Evolutionary conservation across 345 rosid genomes (phyloP).

Genomic region (Heritiera fomes): DNA sequence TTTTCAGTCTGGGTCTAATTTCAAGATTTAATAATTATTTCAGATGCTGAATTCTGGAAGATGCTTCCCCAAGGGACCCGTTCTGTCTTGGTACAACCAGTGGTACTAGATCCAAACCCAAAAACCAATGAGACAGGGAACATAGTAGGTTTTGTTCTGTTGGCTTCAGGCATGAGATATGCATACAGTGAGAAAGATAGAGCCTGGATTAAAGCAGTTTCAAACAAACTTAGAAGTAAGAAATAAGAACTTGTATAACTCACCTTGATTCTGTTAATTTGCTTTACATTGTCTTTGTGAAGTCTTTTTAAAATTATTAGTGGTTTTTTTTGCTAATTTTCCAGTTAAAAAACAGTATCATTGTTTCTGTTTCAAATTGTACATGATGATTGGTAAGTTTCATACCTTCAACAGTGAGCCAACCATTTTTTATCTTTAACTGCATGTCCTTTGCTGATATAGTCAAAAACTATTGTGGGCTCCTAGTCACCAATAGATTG

Average conservation of each 20-base stretch:
- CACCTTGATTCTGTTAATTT: neutral
- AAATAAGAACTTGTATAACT: slow-evolving; percentile 30
- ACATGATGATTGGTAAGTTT: too few relatives aligned
- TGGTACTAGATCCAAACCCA: slow-evolving; percentile 34
- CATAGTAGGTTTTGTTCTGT: slow-evolving; percentile 58
- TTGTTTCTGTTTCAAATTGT: too few relatives aligned
- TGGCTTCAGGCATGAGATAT: slow-evolving; percentile 73
- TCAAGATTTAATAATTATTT: slow-evolving; percentile 26
- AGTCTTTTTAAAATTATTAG: neutral
- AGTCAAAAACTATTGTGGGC: too few relatives aligned
- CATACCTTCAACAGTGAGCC: too few relatives aligned
- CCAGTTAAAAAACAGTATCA: too few relatives aligned
- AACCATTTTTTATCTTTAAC: too few relatives aligned
- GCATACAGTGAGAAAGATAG: slow-evolving; percentile 79
- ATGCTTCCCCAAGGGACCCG: slow-evolving; percentile 67
- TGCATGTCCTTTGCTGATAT: too few relatives aligned
- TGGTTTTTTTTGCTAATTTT: too few relatives aligned
- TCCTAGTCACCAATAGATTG: too few relatives aligned
- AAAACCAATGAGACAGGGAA: slow-evolving; percentile 28
- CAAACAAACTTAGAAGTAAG: slow-evolving; percentile 66
- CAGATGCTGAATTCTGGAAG: slow-evolving; percentile 60
- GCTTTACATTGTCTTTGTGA: neutral
- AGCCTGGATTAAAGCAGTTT: slow-evolving; percentile 81
- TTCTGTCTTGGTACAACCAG: slow-evolving; percentile 68
- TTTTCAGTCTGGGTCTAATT: slow-evolving; percentile 12